Evolutionary conservation across 169 alveolate species (phyloP).

Genomic region (Fabrea salina): DNA sequence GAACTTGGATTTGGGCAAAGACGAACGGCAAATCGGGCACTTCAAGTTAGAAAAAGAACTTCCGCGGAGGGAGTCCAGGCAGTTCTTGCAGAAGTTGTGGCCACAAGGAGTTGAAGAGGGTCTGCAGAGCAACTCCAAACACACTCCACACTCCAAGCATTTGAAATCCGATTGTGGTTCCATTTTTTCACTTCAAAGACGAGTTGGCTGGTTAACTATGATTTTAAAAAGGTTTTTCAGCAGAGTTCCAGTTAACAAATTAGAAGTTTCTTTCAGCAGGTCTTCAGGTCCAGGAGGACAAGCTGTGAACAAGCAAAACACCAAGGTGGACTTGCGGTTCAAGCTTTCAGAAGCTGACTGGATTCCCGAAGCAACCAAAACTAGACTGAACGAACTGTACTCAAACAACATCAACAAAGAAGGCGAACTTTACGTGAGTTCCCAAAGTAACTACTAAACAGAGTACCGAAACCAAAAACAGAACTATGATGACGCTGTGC

Average conservation of each 20-base stretch:
- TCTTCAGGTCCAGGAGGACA: slow-evolving; percentile 73
- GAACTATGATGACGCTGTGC: slow-evolving; percentile 42
- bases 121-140: background rate
- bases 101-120: slow-evolving; percentile 24
- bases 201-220: too few species aligned
- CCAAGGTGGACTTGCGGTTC: slow-evolving; percentile 62
- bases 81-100: background rate
- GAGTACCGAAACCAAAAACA: slow-evolving; percentile 43
- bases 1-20: background rate
- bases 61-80: background rate
- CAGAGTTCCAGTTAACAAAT: slow-evolving; percentile 11
- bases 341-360: slow-evolving; percentile 31
- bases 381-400: slow-evolving; percentile 3
- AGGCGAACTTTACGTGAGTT: slow-evolving; percentile 40
- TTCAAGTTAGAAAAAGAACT: background rate
- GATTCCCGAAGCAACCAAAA: slow-evolving; percentile 40
- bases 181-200: too few species aligned
- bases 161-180: too few species aligned
- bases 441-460: slow-evolving; percentile 11
- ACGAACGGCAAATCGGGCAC: background rate
- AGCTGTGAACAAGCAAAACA: slow-evolving; percentile 66
- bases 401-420: slow-evolving; percentile 25
- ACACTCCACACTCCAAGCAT: background rate
- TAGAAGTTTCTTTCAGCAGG: slow-evolving; percentile 27
- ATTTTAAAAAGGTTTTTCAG: slow-evolving; percentile 9